phyloP scores from a whole-genome alignment of 148 eudicot species.

The Rhododendron ferrugineum region DNA sequence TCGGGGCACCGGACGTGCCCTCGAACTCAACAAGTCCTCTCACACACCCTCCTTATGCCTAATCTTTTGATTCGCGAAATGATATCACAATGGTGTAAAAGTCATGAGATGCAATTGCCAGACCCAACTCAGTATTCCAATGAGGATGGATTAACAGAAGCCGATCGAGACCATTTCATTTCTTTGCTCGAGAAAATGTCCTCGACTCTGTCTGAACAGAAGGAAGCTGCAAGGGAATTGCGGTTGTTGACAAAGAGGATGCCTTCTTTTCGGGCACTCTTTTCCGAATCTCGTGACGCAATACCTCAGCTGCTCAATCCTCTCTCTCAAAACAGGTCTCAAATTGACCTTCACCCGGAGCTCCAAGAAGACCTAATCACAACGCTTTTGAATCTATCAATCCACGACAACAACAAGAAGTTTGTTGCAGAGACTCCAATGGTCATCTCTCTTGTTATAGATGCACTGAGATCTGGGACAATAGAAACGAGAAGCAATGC shows the following conservation, averaged over 20 bases:
- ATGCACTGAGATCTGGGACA: constrained; percentile 57
- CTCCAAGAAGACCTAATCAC: constrained; percentile 89
- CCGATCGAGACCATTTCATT: constrained; percentile 54
- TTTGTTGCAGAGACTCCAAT: constrained; percentile 75
- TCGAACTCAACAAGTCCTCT: constrained; percentile 76
- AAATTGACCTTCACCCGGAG: constrained; percentile 29
- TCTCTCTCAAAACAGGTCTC: constrained; percentile 23
- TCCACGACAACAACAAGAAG: constrained; percentile 88
- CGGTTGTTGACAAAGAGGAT: constrained; percentile 63
- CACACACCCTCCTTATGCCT: constrained; percentile 70
- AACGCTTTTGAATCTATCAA: constrained; percentile 77
- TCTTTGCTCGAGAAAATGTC: constrained; percentile 65
- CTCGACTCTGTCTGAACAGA: constrained; percentile 53
- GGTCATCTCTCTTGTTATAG: constrained; percentile 58
- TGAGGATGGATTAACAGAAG: constrained; percentile 47
- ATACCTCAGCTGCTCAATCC: constrained; percentile 58
- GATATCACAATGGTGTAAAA: constrained; percentile 73
- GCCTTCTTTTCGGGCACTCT: constrained; percentile 78
- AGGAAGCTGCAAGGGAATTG: constrained; percentile 77
- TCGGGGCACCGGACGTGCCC: constrained; percentile 83
- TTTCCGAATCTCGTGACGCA: constrained; percentile 57
- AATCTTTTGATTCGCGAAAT: constrained; percentile 60
- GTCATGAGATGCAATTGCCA: constrained; percentile 43
- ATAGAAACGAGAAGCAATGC: constrained; percentile 76
- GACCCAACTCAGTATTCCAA: constrained; percentile 30